Evolutionary conservation across 2,329 filamentous ascomycete species (phyloP).

Genomic region (Tolypocladium capitatum): DNA sequence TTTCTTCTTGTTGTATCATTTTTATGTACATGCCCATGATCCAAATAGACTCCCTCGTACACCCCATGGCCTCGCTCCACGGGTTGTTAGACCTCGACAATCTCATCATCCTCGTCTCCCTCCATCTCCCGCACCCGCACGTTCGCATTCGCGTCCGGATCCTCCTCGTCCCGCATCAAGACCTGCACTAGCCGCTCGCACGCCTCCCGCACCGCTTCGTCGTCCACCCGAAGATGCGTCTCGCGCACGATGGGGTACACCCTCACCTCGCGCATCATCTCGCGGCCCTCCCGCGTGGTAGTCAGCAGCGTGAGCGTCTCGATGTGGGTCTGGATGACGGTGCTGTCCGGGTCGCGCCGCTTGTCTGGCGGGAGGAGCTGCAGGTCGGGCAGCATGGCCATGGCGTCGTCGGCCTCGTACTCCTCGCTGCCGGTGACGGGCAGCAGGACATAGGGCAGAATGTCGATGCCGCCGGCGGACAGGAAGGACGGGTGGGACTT

Average conservation of each 20-base stretch:
- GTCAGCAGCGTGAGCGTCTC: slow-evolving; percentile 79
- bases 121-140: slow-evolving; percentile 31
- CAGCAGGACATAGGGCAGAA: slow-evolving; percentile 78
- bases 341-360: slow-evolving; percentile 60
- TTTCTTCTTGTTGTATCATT: not conserved
- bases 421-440: slow-evolving; percentile 82
- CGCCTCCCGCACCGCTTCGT: slow-evolving; percentile 70
- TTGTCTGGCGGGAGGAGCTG: slow-evolving; percentile 87
- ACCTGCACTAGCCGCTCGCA: slow-evolving; percentile 87
- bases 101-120: slow-evolving; percentile 38
- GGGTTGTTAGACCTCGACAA: slow-evolving; percentile 36
- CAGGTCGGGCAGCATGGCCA: slow-evolving; percentile 78
- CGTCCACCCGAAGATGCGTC: slow-evolving; percentile 62
- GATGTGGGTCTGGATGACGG: slow-evolving; percentile 74
- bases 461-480: slow-evolving; percentile 57
- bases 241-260: slow-evolving; percentile 87
- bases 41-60: not conserved
- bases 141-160: slow-evolving; percentile 26
- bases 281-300: slow-evolving; percentile 61
- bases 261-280: slow-evolving; percentile 60
- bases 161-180: slow-evolving; percentile 64
- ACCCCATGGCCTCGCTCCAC: not conserved
- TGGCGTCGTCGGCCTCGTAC: slow-evolving; percentile 73
- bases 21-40: not conserved
- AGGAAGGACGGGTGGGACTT: slow-evolving; percentile 59